Conservation (phyloP, 805 yeast species). For the Maudiozyma saulgeensis region DNA sequence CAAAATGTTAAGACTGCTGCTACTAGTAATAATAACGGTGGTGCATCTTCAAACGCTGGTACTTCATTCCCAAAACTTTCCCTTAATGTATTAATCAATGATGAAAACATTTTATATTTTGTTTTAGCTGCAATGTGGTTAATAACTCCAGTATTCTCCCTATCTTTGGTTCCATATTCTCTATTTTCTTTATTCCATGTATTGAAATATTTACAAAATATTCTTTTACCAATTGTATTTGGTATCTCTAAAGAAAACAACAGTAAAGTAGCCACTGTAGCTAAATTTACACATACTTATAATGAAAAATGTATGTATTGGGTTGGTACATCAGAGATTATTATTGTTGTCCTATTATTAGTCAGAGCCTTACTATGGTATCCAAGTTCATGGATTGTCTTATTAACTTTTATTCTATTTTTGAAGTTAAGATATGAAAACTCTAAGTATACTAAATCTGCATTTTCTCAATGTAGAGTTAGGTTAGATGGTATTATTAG, state of each 20-base stretch:
- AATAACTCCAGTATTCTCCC: conserved; percentile 46
- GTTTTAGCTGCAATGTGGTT: conserved; percentile 46
- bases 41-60: neutral
- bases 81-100: conserved; percentile 29
- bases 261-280: conserved; percentile 27
- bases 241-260: conserved; percentile 20
- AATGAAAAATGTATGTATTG: conserved; percentile 50
- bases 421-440: conserved; percentile 71
- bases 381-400: conserved; percentile 50
- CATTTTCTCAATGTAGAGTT: conserved; percentile 60
- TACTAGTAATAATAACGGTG: neutral
- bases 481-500: conserved; percentile 48
- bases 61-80: neutral
- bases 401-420: conserved; percentile 49
- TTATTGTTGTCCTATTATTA: conserved; percentile 34
- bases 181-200: conserved; percentile 77
- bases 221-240: conserved; percentile 52
- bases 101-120: conserved; percentile 71
- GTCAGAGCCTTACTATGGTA: conserved; percentile 52
- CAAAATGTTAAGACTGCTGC: neutral
- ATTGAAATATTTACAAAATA: conserved; percentile 56
- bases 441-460: conserved; percentile 60
- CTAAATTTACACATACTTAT: conserved; percentile 39
- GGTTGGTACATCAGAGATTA: conserved; percentile 52
- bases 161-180: conserved; percentile 64